These are phyloP conservation scores for Kuraishia floccosa DNA, from an alignment of 805 yeast genomes.

Conservation along the genomic window DNA sequence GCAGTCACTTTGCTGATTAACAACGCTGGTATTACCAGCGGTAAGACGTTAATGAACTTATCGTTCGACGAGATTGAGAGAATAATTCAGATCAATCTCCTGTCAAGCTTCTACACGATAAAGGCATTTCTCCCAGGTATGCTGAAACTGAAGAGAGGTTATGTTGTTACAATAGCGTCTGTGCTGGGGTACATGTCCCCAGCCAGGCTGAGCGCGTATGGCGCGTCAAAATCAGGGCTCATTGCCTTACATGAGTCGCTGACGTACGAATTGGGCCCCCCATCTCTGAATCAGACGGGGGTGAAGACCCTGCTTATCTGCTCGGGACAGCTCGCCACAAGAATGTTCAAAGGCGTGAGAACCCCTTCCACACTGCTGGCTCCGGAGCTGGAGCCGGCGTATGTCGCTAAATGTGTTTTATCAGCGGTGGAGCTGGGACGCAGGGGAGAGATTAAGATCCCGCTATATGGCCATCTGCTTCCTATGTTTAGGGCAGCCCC, in stretches of 20 bases:
- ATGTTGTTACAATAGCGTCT: slow-evolving; percentile 72
- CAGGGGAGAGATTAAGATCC: slow-evolving; percentile 60
- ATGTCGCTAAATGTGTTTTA: slow-evolving; percentile 51
- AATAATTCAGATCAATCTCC: slow-evolving; percentile 55
- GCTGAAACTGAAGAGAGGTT: slow-evolving; percentile 53
- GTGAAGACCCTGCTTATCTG: slow-evolving; percentile 68
- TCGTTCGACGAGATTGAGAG: slow-evolving; percentile 47
- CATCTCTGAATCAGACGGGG: slow-evolving; percentile 31
- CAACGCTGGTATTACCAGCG: slow-evolving; percentile 72
- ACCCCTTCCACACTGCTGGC: slow-evolving; percentile 74
- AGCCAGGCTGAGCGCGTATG: slow-evolving; percentile 68
- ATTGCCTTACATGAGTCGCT: slow-evolving; percentile 79
- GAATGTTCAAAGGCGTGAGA: slow-evolving; percentile 58
- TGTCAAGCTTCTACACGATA: slow-evolving; percentile 59
- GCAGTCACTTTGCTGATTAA: slow-evolving; percentile 60
- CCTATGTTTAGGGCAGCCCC: slow-evolving; percentile 67
- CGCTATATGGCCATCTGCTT: slow-evolving; percentile 65
- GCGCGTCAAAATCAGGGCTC: slow-evolving; percentile 83
- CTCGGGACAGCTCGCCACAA: slow-evolving; percentile 79
- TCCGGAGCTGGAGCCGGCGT: slow-evolving; percentile 64
- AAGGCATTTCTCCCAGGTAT: slow-evolving; percentile 67
- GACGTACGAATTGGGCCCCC: slow-evolving; percentile 54
- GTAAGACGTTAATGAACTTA: slow-evolving; percentile 43
- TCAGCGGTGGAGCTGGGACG: slow-evolving; percentile 46
- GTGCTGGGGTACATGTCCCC: slow-evolving; percentile 82